Base-by-base conservation (phyloP, 208 protist species). In the Crithidia bombi region DNA sequence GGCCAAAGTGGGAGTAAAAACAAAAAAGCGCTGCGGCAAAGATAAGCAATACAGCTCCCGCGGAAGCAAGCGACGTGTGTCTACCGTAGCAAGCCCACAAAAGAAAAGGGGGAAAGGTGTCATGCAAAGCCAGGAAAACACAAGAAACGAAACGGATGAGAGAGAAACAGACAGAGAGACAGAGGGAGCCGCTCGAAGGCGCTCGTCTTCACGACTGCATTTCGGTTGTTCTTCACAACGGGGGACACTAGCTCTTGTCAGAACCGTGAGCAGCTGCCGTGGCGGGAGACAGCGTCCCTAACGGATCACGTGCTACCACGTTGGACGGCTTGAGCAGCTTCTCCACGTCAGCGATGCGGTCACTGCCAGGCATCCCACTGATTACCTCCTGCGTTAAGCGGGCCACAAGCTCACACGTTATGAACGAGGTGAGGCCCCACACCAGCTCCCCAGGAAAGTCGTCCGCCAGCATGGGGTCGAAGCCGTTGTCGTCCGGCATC, bases 381-480 rank as follows among this genome's bases (percentile, higher is more conserved):
- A 77, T 15, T 0, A 47, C 23, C 49, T 66, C 59, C 30, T 33
- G 9, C 5, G 85, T 79, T 10, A 96, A 30, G 28, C 88, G 79
- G 5, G 80, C 78, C 35, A 94, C 59, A 6, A 96, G 65, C 68
- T 96, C 89, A 59, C 82, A 87, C 15, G 83, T 69, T 50, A 91
- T 77, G 71, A 93, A 88, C 30, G 80, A 78, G 0, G 91, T 96
- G 33, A 96, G 66, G 1, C 89, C 92, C 88, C 89, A 96, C 11
- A 96, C 92, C 2, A 94, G 58, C 76, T 93, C 83, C 23, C 89
- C 89, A 30, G 87, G 87, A 64, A 87, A 93, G 54, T 91, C 78
- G n/a, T 64, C 62, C 5, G 76, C 72, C 26, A 87, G 79, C 81
- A 96, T 70, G 26, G 84, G 87, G 11, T 68, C 59, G 19, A 79